Evolutionary conservation across 345 rosid genomes (phyloP), one percentile per base, ranked within the genome.

Genomic region (Eutrema heterophyllum): DNA sequence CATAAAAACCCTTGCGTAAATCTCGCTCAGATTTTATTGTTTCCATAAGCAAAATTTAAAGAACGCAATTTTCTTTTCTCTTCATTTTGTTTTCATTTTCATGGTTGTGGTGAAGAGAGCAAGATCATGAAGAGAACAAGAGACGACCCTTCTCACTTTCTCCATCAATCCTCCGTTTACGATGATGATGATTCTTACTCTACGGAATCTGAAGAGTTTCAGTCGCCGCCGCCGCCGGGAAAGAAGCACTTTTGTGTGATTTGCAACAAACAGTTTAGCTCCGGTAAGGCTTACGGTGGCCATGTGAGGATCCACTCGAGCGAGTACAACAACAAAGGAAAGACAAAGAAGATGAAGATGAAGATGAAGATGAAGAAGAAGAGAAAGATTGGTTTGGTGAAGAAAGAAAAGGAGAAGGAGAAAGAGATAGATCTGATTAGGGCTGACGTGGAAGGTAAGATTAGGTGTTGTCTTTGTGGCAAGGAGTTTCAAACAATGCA

Each of bases 221-320:
- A 40, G 40, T 64, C 41, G 9, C 61, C 18, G 12, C 52, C 74
- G 5, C 62, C 46, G 43, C 72, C 39, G 3, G 18, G 15, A 10
- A 64, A 43, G 50, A 69, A 51, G 6, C 81, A 80, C 63, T 56
- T 61, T 4, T 82, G 83, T 60, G 59, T 68, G 58, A 60, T 82
- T 6, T 82, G 85, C 50, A 11, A 44, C 12, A 82, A 77, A 29
- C 79, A 59, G 46, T 82, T 82, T 48, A 45, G 46, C 61, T 79
- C 79, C 6, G 85, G 85, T 11, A 82, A 82, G 50, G 85, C 85
- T 3, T 67, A 76, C 11, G 83, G 83, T 26, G 85, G 85, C 1
- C 85, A 82, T 6, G 78, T 80, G 60, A 77, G 85, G 32, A 80
- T 82, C 49, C 85, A 82, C 26, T 72, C 78, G 13, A 79, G 30